phyloP scores from a whole-genome alignment of 768 basidiomycete genomes.

The Clavaria fumosa region DNA sequence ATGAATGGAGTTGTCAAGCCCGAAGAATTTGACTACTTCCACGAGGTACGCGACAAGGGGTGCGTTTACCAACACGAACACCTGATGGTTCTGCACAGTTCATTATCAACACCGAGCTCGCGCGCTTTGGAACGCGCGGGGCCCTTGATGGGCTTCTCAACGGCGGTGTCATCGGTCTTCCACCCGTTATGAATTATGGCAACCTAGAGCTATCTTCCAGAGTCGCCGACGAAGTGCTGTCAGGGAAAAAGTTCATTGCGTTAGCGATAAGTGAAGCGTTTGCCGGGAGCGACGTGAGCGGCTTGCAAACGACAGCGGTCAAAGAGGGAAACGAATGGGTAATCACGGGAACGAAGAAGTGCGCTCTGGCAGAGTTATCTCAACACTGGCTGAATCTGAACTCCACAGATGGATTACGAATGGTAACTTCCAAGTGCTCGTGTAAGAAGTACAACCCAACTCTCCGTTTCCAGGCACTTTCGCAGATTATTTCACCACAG shows the following conservation, averaged over 20 bases:
- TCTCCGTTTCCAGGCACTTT: no score
- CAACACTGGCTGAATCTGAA: neutral
- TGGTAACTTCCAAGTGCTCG: no score
- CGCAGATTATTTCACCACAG: slow-evolving; percentile 73
- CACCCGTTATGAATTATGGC: slow-evolving; percentile 81
- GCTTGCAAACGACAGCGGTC: slow-evolving; percentile 72
- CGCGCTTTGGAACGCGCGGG: slow-evolving; percentile 71
- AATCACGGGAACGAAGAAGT: slow-evolving; percentile 92
- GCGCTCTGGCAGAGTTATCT: slow-evolving; percentile 8
- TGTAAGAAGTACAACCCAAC: no score
- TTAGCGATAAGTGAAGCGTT: slow-evolving; percentile 92
- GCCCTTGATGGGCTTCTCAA: slow-evolving; percentile 79
- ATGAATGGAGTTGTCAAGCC: slow-evolving; percentile 64
- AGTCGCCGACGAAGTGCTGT: slow-evolving; percentile 58
- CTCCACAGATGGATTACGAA: slow-evolving; percentile 67
- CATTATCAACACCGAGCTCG: slow-evolving; percentile 70
- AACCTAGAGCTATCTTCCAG: slow-evolving; percentile 53
- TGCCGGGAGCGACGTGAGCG: slow-evolving; percentile 75
- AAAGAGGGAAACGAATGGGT: slow-evolving; percentile 79
- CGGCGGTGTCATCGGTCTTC: slow-evolving; percentile 74
- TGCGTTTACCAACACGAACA: neutral
- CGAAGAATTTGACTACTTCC: slow-evolving; percentile 90
- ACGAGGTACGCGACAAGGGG: slow-evolving; percentile 40
- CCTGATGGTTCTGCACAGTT: slow-evolving; percentile 26
- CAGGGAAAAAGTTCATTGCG: slow-evolving; percentile 73